Evolutionary conservation across 2,329 filamentous ascomycete genomes (phyloP), one percentile per base, ranked within the genome.

Genomic region (Fusarium annulatum): DNA sequence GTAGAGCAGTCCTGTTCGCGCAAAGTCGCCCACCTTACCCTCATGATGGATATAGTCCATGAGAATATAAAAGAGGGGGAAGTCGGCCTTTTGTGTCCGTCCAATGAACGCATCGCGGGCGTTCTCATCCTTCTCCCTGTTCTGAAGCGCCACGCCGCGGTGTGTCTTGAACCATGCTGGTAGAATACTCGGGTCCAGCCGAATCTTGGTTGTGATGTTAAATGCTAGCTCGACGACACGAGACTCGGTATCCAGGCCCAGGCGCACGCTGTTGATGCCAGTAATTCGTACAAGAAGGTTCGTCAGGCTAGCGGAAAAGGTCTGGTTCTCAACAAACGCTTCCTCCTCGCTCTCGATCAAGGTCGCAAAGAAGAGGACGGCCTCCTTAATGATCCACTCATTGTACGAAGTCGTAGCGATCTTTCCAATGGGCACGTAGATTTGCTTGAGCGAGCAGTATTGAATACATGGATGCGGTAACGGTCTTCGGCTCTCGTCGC

Each of bases 41-140:
- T 98, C 96, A 75, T 97, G 93, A 79, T 99, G 96, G 60, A 99
- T 97, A 80, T 97, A 97, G 80, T 99, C 95, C 80, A 99, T 94
- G 74, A 99, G 86, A 45, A 98, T 89, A 80, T 98, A 98, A 83
- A 98, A 98, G 3, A 99, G 84, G 1, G 96, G 96, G 75, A 99
- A 99, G 79, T 98, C 96, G 74, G 95, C 93, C 81, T 95, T 93
- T 79, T 97, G 93, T 10, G 94, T 96, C 56, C 92, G 90, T 7
- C 95, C 95, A 2, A 93, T 93, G 80, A 97, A 97, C 72, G 90
- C 91, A 59, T 92, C 93, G 79, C 95, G 95, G 75, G 89, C 90
- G 56, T 91, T 88, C 23, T 82, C 82, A 48, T 82, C 81, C 61
- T 77, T 83, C 30, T 82, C 87, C 76, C 81, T 85, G 8, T 71